Conservation (phyloP, 192 early-diverging fungal species). For the Entophlyctis luteolus region DNA sequence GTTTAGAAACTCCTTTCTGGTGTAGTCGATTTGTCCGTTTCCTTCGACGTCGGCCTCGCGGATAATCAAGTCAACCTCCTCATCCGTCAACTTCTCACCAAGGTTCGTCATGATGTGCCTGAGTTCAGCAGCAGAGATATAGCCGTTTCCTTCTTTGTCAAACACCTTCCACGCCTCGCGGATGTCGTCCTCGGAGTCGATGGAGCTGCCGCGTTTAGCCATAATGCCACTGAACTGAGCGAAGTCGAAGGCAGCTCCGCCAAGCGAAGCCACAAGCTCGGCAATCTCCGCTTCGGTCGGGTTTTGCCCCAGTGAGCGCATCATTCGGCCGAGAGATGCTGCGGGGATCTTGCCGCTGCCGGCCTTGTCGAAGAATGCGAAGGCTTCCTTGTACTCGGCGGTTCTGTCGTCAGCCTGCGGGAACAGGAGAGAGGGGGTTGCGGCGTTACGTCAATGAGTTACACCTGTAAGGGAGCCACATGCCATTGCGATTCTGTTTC, state of each 20-base stretch:
- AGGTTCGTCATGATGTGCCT: slow-evolving; percentile 89
- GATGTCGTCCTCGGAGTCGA: slow-evolving; percentile 87
- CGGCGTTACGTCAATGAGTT: no score
- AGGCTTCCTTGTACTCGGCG: slow-evolving; percentile 83
- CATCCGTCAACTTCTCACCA: slow-evolving; percentile 78
- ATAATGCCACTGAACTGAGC: slow-evolving; percentile 90
- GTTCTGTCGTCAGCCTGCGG: slow-evolving; percentile 84
- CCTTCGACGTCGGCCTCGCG: slow-evolving; percentile 69
- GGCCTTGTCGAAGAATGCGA: slow-evolving; percentile 91
- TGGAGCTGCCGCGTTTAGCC: slow-evolving; percentile 81
- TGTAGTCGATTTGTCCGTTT: slow-evolving; percentile 81
- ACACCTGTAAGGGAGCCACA: no score
- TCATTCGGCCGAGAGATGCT: slow-evolving; percentile 91
- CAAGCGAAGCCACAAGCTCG: slow-evolving; percentile 90
- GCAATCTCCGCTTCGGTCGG: slow-evolving; percentile 93
- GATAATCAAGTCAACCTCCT: slow-evolving; percentile 67
- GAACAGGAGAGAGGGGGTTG: no score
- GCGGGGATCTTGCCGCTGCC: slow-evolving; percentile 91
- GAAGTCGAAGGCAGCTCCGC: slow-evolving; percentile 92
- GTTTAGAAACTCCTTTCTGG: slow-evolving; percentile 79
- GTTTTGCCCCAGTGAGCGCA: slow-evolving; percentile 90
- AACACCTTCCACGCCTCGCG: slow-evolving; percentile 95
- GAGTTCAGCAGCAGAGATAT: slow-evolving; percentile 86
- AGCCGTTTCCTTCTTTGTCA: slow-evolving; percentile 92
- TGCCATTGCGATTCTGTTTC: no score